Evolutionary conservation across 306 rosid genomes (phyloP), one percentile per base, ranked within the genome.

Genomic region (Hippophae gyantsensis): DNA sequence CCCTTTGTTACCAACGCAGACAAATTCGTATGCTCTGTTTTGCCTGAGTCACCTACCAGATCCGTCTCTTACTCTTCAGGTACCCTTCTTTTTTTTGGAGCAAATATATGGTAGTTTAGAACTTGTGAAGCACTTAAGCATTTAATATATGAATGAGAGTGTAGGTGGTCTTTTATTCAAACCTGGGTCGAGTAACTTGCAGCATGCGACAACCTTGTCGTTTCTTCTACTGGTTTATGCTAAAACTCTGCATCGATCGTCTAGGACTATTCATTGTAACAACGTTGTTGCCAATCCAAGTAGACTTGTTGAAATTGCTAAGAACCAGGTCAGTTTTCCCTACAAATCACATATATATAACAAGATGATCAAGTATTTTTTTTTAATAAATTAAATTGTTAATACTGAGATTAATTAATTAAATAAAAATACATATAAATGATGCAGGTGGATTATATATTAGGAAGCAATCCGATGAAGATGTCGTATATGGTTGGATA

Each of bases 401-500:
- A 3, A 7, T 7, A 2, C 0, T 7, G 49, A 2, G 8, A 7
- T 46, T 3, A 10, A 1, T n/a, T 11, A 3, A 3, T 11, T 48
- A 11, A 48, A 12, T 9, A 18, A 18, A 3, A 11, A 11, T 48
- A 6, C 2, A 0, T 3, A 48, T 10, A 10, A 18, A 1, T 9
- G 6, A 26, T 27, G 5, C 23, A 57, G 48, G 62, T 48, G 6
- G 70, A 66, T 56, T 46, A 56, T 48, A 48, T 64, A 54, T 40
- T 54, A 14, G 56, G 62, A 65, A 56, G 48, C 47, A 65, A 65
- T 42, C 61, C 48, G 13, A 45, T 18, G 38, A 6, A 42, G 6
- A 80, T 72, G 86, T 80, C 89, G 8, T 83, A 80, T 73, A 80
- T 80, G 89, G 79, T 77, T 18, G 86, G 86, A 61, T 80, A 53